Base-by-base conservation (phyloP, 169 alveolate species). In the Plasmodium berghei region DNA sequence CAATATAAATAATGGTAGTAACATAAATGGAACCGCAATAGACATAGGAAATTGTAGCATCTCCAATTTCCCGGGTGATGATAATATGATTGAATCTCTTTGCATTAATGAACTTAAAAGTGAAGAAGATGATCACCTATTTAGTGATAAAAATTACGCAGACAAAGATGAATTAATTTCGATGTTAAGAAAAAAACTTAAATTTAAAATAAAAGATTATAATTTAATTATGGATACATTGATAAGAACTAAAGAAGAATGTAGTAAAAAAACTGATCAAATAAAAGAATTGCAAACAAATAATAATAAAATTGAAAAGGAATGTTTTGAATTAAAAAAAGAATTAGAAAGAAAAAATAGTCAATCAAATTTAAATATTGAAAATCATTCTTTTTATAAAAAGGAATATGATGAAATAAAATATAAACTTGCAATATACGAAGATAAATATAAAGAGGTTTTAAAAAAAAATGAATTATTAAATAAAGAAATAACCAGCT, bases 231-330 rank as follows among this genome's bases (percentile, higher is more conserved):
- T 83, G 90, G 90, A 83, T 42, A 69, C 40, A 1, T 10, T 83
- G 1, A 83, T 83, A 5, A 67, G 85, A 61, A 69, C 72, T 5
- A 83, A 83, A 61, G 90, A 83, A 69, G 90, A 83, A 18, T 66
- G 71, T 69, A 34, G 55, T 22, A 20, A 48, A 28, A 83, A 61
- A 61, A 59, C 16, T 18, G 73, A 83, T 3, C 46, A 67, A n/a
- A 34, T 83, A 12, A 69, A 55, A 49, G 72, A 83, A 20, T 14
- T 67, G 12, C 80, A 83, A 28, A 34, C n/a, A 24, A 66, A 72
- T 28, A 20, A 67, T 28, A 83, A 18, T 24, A 48, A 83, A n/a
- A 49, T 55, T 5, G 85, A 83, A 45, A 83, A 56, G 26, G 86
- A 67, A 26, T 67, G 71, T 48, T 12, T 14, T 18, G 20, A 67